Evolutionary conservation across 208 protist genomes (phyloP), one percentile per base, ranked within the genome.

Genomic region (Vickermania ingenoplastis): DNA sequence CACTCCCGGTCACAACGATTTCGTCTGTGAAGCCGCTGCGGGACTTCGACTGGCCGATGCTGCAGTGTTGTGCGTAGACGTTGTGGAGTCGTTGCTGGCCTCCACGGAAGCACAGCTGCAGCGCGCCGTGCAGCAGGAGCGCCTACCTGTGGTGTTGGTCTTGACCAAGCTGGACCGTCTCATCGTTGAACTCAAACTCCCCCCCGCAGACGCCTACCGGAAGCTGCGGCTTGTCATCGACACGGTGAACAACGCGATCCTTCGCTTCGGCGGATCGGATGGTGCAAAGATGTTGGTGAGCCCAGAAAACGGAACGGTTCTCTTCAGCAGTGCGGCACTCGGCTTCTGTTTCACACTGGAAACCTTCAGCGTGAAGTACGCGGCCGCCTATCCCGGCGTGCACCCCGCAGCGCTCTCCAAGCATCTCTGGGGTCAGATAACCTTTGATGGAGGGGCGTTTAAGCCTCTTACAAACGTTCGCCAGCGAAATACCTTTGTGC

Each of bases 101-200:
- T 60, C 87, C 41, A 96, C 88, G 0, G 81, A 92, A 55, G 60
- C 64, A 36, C 48, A 98, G n/a, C 61, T 99, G 31, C 66, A 79
- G 7, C 83, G 92, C 28, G 81, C 87, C 1, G 53, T 98, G 0
- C 58, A 80, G 25, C 62, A 68, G 0, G 82, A 97, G 54, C 58
- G 80, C 22, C 41, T 99, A 7, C 79, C 92, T 2, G 60, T 99
- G 14, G 71, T 91, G 17, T 65, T 99, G 1, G 65, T 98, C 24
- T 83, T 99, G 53, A 99, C 96, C 62, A 99, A 99, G 68, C 56
- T 99, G 24, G 98, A 99, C 71, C 86, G 98, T 7, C 84, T 99
- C 28, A 95, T 99, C 4, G 69, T 99, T 1, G 98, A 99, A 66
- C 74, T 99, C 3, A 98, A 98, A 68, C 83, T 99, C n/a, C 98